Evolutionary conservation across 495 filamentous ascomycete genomes (phyloP).

Genomic region (Chaetomidium leptoderma): DNA sequence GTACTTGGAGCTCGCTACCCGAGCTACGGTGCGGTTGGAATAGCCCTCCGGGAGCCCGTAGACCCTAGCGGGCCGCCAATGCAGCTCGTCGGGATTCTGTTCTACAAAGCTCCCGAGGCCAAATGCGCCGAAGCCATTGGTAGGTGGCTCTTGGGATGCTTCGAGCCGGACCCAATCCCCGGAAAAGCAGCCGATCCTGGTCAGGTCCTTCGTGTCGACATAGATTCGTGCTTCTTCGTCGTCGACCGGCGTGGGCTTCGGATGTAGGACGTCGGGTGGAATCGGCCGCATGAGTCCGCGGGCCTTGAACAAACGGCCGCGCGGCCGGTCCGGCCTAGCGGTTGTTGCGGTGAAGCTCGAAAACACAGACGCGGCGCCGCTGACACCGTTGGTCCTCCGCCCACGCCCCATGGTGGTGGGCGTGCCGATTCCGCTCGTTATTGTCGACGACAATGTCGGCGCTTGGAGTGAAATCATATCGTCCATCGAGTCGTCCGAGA

Average conservation of each 20-base stretch:
- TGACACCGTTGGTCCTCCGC: slow-evolving; percentile 59
- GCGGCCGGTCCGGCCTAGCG: slow-evolving; percentile 59
- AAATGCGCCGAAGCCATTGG: slow-evolving; percentile 54
- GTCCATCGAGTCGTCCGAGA: slow-evolving; percentile 72
- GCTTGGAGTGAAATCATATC: slow-evolving; percentile 79
- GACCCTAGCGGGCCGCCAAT: slow-evolving; percentile 74
- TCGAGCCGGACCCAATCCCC: slow-evolving; percentile 96
- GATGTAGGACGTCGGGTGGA: slow-evolving; percentile 74
- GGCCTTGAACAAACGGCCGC: slow-evolving; percentile 64
- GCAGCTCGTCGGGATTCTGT: slow-evolving; percentile 43
- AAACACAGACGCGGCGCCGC: slow-evolving; percentile 78
- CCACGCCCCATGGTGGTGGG: slow-evolving; percentile 59
- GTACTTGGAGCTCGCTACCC: slow-evolving; percentile 48
- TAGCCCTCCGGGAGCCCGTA: slow-evolving; percentile 78
- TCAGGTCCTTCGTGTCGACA: slow-evolving; percentile 76
- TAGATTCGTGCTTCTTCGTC: slow-evolving; percentile 87
- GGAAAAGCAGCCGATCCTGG: slow-evolving; percentile 91
- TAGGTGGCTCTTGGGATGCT: slow-evolving; percentile 60
- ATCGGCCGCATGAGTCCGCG: slow-evolving; percentile 70
- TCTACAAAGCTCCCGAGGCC: slow-evolving; percentile 50
- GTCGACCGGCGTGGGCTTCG: slow-evolving; percentile 67
- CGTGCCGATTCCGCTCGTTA: slow-evolving; percentile 65
- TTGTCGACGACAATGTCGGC: slow-evolving; percentile 67
- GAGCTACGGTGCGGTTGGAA: slow-evolving; percentile 49
- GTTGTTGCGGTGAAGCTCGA: slow-evolving; percentile 79